phyloP scores from a whole-genome alignment of 306 rosid genomes.

The Acacia confusa region DNA sequence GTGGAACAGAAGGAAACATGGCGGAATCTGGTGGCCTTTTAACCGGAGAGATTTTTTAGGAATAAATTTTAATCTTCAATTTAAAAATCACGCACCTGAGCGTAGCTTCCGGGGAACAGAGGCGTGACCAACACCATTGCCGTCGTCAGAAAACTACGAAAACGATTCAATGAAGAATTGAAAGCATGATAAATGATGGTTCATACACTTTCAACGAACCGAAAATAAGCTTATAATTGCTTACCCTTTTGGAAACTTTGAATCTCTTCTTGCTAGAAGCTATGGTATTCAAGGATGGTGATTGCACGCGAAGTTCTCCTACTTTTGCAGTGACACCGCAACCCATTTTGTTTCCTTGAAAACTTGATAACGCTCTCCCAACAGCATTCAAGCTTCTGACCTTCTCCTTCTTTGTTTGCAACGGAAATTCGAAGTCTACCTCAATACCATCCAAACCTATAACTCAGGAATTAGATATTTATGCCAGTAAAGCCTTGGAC shows the following conservation, averaged over 20 bases:
- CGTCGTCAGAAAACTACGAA: slow-evolving; percentile 47
- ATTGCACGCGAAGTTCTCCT: slow-evolving; percentile 31
- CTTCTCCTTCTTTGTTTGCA: slow-evolving; percentile 65
- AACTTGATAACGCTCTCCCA: slow-evolving; percentile 34
- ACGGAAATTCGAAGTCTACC: slow-evolving; percentile 40
- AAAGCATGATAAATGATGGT: not conserved
- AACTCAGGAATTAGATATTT: slow-evolving; percentile 19
- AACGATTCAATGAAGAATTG: not conserved
- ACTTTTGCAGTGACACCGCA: slow-evolving; percentile 42
- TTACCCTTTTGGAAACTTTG: slow-evolving; percentile 56
- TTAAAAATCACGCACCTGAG: slow-evolving; percentile 58
- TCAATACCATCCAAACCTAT: slow-evolving; percentile 28
- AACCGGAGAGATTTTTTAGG: not conserved
- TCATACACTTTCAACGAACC: not conserved
- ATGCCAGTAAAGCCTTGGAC: not conserved
- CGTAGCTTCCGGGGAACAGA: slow-evolving; percentile 84
- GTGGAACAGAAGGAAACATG: slow-evolving; percentile 6
- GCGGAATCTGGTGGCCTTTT: slow-evolving; percentile 41
- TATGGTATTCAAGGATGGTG: slow-evolving; percentile 29
- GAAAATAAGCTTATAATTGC: not conserved
- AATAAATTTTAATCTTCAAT: slow-evolving; percentile 11
- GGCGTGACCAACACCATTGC: slow-evolving; percentile 62
- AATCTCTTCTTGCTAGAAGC: slow-evolving; percentile 39
- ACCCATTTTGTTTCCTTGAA: slow-evolving; percentile 47
- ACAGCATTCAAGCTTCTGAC: slow-evolving; percentile 62